A percentile compares a stretch with the other conserved stretches of the same genome.
phyloP scores from a whole-genome alignment of 768 basidiomycete genomes.

The Cyathus striatus region DNA sequence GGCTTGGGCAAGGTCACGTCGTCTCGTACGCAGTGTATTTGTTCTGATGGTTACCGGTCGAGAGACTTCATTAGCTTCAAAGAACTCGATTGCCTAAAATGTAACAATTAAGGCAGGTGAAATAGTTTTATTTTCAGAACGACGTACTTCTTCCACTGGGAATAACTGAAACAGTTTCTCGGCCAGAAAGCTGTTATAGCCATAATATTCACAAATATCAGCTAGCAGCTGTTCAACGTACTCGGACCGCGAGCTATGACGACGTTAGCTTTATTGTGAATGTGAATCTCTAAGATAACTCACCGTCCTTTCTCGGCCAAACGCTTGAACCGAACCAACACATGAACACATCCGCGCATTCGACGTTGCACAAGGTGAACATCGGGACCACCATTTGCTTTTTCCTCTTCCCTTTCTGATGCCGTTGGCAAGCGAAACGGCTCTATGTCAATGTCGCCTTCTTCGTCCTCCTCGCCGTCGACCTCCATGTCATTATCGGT shows the following conservation, averaged over 20 bases:
- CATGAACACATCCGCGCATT: conserved; percentile 71
- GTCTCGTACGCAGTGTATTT: conserved; percentile 89
- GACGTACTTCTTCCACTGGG: conserved; percentile 84
- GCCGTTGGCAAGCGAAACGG: conserved; percentile 65
- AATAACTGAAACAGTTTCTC: conserved; percentile 95
- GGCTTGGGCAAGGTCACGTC: conserved; percentile 90
- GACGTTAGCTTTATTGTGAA: conserved; percentile 3
- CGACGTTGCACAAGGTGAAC: conserved; percentile 72
- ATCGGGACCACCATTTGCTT: conserved; percentile 62
- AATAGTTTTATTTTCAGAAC: no score
- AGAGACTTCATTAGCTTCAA: conserved; percentile 94
- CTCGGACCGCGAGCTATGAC: conserved; percentile 75
- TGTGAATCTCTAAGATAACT: conserved; percentile 17
- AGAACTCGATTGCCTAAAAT: conserved; percentile 89
- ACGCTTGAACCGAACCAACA: conserved; percentile 68
- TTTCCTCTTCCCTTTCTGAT: conserved; percentile 70
- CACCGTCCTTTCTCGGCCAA: conserved; percentile 66
- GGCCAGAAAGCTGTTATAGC: conserved; percentile 92
- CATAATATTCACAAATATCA: conserved; percentile 94
- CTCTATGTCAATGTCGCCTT: conserved; percentile 35
- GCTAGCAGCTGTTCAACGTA: conserved; percentile 82
- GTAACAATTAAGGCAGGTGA: conserved; percentile 5
- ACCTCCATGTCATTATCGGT: conserved; percentile 40
- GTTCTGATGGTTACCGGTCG: conserved; percentile 97
- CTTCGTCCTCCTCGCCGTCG: conserved; percentile 37